These are phyloP conservation scores for Magnolia changhungtana DNA, from an alignment of 164 flowering plant species.

Conservation along the genomic window DNA sequence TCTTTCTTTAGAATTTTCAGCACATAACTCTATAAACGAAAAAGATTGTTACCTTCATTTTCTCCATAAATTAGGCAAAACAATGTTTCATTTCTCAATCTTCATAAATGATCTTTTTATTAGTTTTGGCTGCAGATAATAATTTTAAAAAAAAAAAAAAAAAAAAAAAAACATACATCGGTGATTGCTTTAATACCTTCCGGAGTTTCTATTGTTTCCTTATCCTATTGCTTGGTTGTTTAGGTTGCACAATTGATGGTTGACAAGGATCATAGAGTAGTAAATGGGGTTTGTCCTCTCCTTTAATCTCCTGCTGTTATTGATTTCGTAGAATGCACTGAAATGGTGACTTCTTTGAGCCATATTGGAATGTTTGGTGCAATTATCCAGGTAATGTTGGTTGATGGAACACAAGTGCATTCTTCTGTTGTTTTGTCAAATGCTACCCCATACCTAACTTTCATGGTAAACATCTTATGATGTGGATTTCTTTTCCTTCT, in stretches of 20 bases:
- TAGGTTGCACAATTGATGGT: constrained; percentile 66
- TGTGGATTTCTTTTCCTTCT: background rate
- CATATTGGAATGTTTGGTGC: constrained; percentile 11
- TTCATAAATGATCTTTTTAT: background rate
- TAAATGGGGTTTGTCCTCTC: constrained; percentile 62
- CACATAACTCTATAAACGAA: no score
- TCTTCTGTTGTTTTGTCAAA: constrained; percentile 85
- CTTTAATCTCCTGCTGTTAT: background rate
- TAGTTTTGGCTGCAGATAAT: no score
- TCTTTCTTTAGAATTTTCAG: no score
- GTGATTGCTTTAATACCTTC: no score
- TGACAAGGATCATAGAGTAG: constrained; percentile 48
- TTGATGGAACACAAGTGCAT: constrained; percentile 64
- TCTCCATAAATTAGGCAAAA: background rate
- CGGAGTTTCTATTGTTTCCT: no score
- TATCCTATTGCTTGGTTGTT: constrained; percentile 14
- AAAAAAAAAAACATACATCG: no score
- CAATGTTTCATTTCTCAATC: background rate
- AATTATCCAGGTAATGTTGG: constrained; percentile 58
- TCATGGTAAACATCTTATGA: constrained; percentile 50
- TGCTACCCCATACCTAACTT: constrained; percentile 87
- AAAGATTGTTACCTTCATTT: no score
- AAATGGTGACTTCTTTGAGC: constrained; percentile 1
- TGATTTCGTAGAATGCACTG: constrained; percentile 1
- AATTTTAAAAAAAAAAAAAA: no score